Percentiles rank a stretch among this genome's conserved stretches.
Evolutionary conservation across 768 basidiomycete genomes (phyloP).

Genomic region (Macrocybe gigantea): DNA sequence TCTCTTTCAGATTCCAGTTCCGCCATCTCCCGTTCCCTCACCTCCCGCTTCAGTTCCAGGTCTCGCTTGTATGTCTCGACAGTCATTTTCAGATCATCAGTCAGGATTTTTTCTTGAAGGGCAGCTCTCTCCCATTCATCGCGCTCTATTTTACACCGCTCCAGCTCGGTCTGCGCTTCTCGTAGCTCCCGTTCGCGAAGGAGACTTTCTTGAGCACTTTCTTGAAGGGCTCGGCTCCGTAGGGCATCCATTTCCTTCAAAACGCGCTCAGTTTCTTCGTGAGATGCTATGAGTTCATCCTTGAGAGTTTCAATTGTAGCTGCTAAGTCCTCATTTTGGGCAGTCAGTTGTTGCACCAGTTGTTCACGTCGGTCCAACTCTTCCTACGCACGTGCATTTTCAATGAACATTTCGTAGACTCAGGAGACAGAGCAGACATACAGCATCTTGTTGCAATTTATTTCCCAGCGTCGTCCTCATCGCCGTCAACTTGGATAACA

Average conservation of each 20-base stretch:
- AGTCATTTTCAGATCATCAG: conserved; percentile 64
- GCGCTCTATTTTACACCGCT: conserved; percentile 78
- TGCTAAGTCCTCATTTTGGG: conserved; percentile 70
- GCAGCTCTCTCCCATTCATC: conserved; percentile 50
- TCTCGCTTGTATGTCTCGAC: conserved; percentile 55
- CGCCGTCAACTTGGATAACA: conserved; percentile 83
- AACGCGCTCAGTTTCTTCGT: conserved; percentile 68
- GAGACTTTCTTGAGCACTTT: conserved; percentile 63
- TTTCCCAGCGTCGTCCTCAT: conserved; percentile 94
- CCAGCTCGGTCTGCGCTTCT: conserved; percentile 81
- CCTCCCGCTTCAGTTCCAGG: conserved; percentile 59
- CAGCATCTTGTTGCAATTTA: conserved; percentile 94
- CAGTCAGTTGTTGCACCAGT: conserved; percentile 70
- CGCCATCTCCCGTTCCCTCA: conserved; percentile 44
- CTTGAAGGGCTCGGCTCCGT: conserved; percentile 58
- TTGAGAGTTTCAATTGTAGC: conserved; percentile 75
- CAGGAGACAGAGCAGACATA: conserved; percentile 28
- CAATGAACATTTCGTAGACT: conserved; percentile 4
- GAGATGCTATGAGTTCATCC: conserved; percentile 69
- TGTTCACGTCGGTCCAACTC: conserved; percentile 94
- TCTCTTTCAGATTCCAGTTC: conserved; percentile 66
- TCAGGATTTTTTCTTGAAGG: conserved; percentile 57
- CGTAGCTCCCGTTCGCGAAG: conserved; percentile 76
- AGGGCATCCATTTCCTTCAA: conserved; percentile 65
- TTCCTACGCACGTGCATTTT: conserved; percentile 57